phyloP scores from a whole-genome alignment of 345 rosid species.

The Sisymbrium irio region DNA sequence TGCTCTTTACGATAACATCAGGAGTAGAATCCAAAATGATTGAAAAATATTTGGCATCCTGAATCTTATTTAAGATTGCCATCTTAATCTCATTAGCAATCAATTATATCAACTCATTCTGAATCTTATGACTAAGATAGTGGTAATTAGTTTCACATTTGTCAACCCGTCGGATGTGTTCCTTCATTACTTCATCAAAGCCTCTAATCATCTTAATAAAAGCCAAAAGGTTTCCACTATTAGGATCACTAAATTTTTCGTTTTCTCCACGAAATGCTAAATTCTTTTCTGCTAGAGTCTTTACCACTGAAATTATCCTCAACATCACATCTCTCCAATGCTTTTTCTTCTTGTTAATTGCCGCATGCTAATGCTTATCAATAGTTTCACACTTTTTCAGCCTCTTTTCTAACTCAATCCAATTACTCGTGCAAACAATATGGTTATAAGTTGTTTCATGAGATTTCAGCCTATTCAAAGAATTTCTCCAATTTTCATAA shows the following conservation, averaged over 20 bases:
- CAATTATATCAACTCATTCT: background rate
- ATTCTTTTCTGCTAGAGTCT: background rate
- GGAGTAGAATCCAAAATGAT: too few species aligned
- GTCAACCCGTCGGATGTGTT: background rate
- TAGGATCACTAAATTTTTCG: background rate
- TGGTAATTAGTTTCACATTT: background rate
- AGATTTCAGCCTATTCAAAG: background rate
- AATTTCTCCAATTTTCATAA: conserved; percentile 7
- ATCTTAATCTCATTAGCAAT: too few species aligned
- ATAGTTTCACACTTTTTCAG: background rate
- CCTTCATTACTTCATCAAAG: background rate
- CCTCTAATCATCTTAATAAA: background rate
- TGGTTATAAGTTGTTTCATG: background rate
- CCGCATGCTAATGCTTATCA: background rate
- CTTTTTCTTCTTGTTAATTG: background rate
- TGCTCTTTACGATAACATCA: too few species aligned
- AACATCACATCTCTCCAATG: conserved; percentile 11
- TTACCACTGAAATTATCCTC: background rate
- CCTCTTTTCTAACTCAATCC: background rate
- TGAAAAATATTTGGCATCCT: too few species aligned
- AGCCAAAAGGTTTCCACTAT: background rate
- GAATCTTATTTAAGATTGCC: too few species aligned
- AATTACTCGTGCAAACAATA: background rate
- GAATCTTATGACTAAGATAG: background rate
- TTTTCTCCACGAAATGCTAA: background rate